A percentile compares a stretch with the other conserved stretches of the same genome.
phyloP scores from a whole-genome alignment of 495 filamentous ascomycete species.

The Hypoxylon perforatum region DNA sequence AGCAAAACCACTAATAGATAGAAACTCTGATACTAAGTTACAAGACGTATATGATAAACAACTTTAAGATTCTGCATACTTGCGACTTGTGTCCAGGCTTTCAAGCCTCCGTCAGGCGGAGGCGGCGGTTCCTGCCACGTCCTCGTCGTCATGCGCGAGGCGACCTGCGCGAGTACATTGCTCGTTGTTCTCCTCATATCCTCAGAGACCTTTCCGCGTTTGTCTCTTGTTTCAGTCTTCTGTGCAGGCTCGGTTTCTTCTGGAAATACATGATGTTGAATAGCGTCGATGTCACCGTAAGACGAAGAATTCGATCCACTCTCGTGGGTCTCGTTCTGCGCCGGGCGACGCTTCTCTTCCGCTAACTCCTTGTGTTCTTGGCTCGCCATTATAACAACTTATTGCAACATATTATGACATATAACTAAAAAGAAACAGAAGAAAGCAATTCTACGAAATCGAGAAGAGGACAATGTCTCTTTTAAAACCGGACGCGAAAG shows the following conservation, averaged over 20 bases:
- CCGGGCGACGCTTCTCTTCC: constrained; percentile 20
- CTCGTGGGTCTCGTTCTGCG: constrained; percentile 10
- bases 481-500: constrained; percentile 4
- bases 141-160: constrained; percentile 53
- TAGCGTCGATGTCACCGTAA: constrained; percentile 8
- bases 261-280: constrained; percentile 6
- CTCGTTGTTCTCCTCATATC: constrained; percentile 45
- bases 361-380: constrained; percentile 9
- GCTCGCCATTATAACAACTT: constrained; percentile 22
- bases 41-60: background rate
- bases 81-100: constrained; percentile 75
- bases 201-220: constrained; percentile 20
- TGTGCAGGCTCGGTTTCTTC: constrained; percentile 2
- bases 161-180: constrained; percentile 41
- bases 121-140: constrained; percentile 66
- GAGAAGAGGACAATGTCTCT: background rate
- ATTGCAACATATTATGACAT: background rate
- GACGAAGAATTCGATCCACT: constrained; percentile 24
- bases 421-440: no score
- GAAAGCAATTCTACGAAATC: background rate
- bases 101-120: constrained; percentile 70
- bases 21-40: background rate
- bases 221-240: constrained; percentile 12
- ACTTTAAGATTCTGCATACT: constrained; percentile 30
- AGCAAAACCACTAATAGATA: constrained; percentile 2